Evolutionary conservation across 225 moss, liverwort and hornwort genomes (phyloP).

Genomic region (Climacium dendroides): DNA sequence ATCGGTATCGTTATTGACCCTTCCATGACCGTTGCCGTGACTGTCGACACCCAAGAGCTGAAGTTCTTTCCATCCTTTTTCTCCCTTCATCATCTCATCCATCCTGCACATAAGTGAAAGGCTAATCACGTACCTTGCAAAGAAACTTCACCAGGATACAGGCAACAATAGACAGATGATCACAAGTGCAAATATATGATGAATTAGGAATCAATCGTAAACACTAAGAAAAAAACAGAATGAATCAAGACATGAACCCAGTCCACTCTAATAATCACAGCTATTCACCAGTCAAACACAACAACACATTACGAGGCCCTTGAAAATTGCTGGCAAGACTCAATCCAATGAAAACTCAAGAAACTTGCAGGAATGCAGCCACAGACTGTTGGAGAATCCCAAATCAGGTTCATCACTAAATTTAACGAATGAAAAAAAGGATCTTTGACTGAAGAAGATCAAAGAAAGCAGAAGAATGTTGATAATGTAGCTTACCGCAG

Average conservation of each 20-base stretch:
- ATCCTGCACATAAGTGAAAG: conserved; percentile 14
- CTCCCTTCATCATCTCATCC: conserved; percentile 64
- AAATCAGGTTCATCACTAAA: not conserved
- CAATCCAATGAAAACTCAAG: not conserved
- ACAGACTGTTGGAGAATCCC: not conserved
- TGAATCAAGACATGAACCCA: not conserved
- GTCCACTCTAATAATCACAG: not conserved
- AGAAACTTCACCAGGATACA: not conserved
- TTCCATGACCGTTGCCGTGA: conserved; percentile 17
- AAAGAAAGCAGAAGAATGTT: not conserved
- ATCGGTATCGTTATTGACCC: not conserved
- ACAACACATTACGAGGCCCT: not conserved
- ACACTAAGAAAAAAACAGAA: not conserved
- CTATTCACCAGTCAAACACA: not conserved
- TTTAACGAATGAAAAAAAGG: not conserved
- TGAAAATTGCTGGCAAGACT: not conserved
- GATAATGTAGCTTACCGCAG: conserved; percentile 9
- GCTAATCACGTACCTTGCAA: not conserved
- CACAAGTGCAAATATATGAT: not conserved
- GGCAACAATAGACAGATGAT: not conserved
- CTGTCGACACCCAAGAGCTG: conserved; percentile 16
- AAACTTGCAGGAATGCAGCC: not conserved
- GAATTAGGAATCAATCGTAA: not conserved
- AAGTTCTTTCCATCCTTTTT: conserved; percentile 36
- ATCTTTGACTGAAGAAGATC: not conserved